Conservation (phyloP, 2,329 filamentous ascomycete genomes). For the Aspergillus japonicus region DNA sequence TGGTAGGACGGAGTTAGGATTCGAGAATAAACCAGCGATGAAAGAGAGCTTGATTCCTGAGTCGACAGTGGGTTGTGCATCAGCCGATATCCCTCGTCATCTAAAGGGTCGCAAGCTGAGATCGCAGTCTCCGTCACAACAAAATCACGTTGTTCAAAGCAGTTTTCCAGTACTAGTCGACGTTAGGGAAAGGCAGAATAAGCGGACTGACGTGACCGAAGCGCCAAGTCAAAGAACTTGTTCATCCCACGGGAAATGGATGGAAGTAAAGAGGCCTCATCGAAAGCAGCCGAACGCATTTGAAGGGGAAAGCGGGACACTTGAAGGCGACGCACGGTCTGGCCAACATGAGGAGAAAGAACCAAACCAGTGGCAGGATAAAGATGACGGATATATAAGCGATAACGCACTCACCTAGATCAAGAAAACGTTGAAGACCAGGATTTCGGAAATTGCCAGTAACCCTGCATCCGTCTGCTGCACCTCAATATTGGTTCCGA, state of each 20-base stretch:
- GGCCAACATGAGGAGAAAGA: constrained; percentile 3
- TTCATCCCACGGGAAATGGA: constrained; percentile 6
- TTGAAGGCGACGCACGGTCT: constrained; percentile 4
- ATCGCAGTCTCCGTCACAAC: constrained; percentile 1
- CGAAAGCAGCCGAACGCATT: constrained; percentile 1
- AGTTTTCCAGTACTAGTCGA: constrained; percentile 7
- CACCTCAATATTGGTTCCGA: constrained; percentile 1
- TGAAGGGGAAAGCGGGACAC: neutral
- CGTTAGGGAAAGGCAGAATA: constrained; percentile 7
- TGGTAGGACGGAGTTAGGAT: neutral
- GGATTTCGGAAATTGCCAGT: neutral
- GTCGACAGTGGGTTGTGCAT: constrained; percentile 2
- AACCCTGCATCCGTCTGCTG: constrained; percentile 2
- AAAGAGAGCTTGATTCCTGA: neutral
- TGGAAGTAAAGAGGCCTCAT: constrained; percentile 5
- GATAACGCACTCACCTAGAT: constrained; percentile 3
- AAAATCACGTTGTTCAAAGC: constrained; percentile 5
- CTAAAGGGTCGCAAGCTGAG: constrained; percentile 8
- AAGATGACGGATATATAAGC: constrained; percentile 1
- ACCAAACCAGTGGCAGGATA: neutral
- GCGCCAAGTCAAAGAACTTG: neutral
- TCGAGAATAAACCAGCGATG: neutral
- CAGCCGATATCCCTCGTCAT: constrained; percentile 10
- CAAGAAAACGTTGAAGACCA: neutral
- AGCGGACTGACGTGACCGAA: neutral